A percentile compares a stretch with the other conserved stretches of the same genome.
phyloP scores from a whole-genome alignment of 306 rosid genomes.

The Hippophae rhamnoides region DNA sequence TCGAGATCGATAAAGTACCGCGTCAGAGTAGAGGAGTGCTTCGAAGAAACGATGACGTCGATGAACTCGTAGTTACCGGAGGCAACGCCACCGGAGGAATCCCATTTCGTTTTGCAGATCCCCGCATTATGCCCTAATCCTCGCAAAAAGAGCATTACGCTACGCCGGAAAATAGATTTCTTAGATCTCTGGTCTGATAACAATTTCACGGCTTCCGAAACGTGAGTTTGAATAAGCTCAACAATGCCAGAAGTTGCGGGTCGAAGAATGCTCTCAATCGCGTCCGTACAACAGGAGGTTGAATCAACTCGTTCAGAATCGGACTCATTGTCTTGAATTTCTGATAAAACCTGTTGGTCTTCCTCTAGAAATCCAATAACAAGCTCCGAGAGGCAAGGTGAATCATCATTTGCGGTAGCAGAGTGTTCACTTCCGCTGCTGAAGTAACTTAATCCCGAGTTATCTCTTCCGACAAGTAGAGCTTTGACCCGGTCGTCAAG shows the following conservation, averaged over 20 bases:
- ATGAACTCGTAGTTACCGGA: slow-evolving; percentile 62
- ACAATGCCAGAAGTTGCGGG: background rate
- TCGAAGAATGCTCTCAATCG: slow-evolving; percentile 19
- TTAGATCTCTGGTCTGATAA: slow-evolving; percentile 21
- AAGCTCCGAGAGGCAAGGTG: slow-evolving; percentile 60
- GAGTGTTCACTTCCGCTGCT: slow-evolving; percentile 90
- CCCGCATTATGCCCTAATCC: slow-evolving; percentile 66
- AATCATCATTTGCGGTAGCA: slow-evolving; percentile 31
- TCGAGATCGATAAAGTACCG: slow-evolving; percentile 60
- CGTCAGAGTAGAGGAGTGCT: slow-evolving; percentile 12
- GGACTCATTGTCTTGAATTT: slow-evolving; percentile 9
- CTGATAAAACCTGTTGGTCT: background rate
- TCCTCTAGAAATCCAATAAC: slow-evolving; percentile 49
- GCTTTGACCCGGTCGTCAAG: slow-evolving; percentile 56
- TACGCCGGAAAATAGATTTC: slow-evolving; percentile 22
- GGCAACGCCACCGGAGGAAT: slow-evolving; percentile 28
- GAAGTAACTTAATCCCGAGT: slow-evolving; percentile 22
- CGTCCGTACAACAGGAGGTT: slow-evolving; percentile 17
- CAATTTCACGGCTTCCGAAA: slow-evolving; percentile 33
- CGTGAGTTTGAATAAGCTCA: slow-evolving; percentile 34
- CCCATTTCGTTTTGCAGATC: slow-evolving; percentile 72
- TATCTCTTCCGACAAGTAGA: slow-evolving; percentile 38
- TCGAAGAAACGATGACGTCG: slow-evolving; percentile 37
- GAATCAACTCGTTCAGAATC: slow-evolving; percentile 49
- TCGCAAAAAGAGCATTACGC: slow-evolving; percentile 48